These are phyloP conservation scores for Aspergillus nanangensis DNA, from an alignment of 495 filamentous ascomycete genomes.

Conservation along the genomic window DNA sequence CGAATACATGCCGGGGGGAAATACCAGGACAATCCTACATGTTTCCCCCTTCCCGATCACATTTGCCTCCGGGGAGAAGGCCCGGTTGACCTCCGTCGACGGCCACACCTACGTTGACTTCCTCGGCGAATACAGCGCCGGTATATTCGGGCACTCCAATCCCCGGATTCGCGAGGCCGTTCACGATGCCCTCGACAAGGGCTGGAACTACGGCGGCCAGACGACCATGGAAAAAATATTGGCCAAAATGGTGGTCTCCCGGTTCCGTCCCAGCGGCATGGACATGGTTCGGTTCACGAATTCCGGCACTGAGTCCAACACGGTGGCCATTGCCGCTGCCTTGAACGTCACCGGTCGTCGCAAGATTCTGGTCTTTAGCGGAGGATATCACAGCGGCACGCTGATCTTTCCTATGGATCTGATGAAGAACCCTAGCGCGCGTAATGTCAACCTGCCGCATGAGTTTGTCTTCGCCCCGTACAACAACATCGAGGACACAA, in stretches of 20 bases:
- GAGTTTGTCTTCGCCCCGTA: conserved; percentile 37
- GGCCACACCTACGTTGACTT: conserved; percentile 37
- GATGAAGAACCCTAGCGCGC: conserved; percentile 8
- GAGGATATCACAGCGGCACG: conserved; percentile 52
- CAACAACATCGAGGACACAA: conserved; percentile 35
- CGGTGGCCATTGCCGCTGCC: conserved; percentile 37
- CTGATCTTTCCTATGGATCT: conserved; percentile 8
- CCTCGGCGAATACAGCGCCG: conserved; percentile 39
- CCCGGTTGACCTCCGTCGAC: conserved; percentile 22
- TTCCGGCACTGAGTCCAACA: conserved; percentile 51
- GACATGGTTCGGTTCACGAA: conserved; percentile 46
- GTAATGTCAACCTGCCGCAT: too few species aligned
- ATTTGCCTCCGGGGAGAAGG: conserved; percentile 34
- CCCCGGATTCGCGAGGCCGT: conserved; percentile 26
- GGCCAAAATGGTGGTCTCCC: conserved; percentile 17
- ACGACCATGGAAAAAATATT: conserved; percentile 2
- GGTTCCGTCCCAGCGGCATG: conserved; percentile 19
- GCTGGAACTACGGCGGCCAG: conserved; percentile 5
- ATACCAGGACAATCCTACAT: conserved; percentile 55
- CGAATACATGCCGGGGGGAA: conserved; percentile 50
- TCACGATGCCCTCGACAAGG: background rate
- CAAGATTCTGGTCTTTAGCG: conserved; percentile 45
- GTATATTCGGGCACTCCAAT: conserved; percentile 44
- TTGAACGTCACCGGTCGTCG: conserved; percentile 25
- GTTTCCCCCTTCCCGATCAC: conserved; percentile 52